Base-by-base conservation (phyloP, 768 basidiomycete species). In the Tephrocybe sp. region DNA sequence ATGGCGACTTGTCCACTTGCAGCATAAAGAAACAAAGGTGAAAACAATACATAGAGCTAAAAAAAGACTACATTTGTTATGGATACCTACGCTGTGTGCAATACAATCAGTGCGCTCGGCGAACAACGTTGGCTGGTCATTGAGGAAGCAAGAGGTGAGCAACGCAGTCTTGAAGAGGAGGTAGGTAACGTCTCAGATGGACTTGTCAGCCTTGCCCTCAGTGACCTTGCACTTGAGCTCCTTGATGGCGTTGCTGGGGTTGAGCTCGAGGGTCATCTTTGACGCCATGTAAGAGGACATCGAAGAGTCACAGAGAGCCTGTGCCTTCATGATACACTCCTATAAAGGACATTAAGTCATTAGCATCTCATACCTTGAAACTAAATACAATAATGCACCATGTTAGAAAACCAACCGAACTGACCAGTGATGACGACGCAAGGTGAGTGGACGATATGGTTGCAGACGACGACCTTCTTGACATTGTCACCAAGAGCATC, bases 221-320 rank as follows among this genome's bases (percentile, higher is more conserved):
- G 90, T 77, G 55, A 98, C 91, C 78, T 97, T 96, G 62, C 83
- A 82, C 80, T 87, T 94, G 64, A 99, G 80, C 75, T 98, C 95
- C 79, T 91, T 93, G 75, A 98, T 96, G 36, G 90, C 73, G 76
- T 98, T 93, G 59, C 67, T 71, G 31, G 92, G 88, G 83, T 98
- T 97, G 58, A 98, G 83, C 76, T 98, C 96, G 55, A 98, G 83
- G 9, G 95, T 97, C 87, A 97, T 97, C 82, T 95, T 95, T 53
- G 87, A 90, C 26, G 92, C 91, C 96, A 98, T 98, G 82, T 98
- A 98, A 20, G 93, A 96, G 22, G 94, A 97, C 95, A 96, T 96
- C 53, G 89, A 92, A 14, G 92, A 91, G 69, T 96, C 93, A 57
- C 93, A 90, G 49, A 96, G 84, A 23, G 95, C 95, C 74, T 98